phyloP scores from a whole-genome alignment of 768 basidiomycete genomes.

The Tulasnella sp. region DNA sequence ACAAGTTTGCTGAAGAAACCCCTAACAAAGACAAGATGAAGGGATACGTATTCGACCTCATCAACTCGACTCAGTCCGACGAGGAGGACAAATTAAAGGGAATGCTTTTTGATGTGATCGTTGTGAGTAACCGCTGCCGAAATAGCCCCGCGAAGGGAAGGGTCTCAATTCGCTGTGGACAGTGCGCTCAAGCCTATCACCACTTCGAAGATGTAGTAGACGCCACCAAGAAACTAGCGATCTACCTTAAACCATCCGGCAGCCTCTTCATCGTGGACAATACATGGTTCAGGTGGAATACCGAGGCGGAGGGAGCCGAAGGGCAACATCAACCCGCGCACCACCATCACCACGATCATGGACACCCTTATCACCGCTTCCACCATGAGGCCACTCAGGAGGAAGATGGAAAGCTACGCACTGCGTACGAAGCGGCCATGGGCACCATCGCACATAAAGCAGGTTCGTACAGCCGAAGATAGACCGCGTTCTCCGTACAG shows the following conservation, averaged over 20 bases:
- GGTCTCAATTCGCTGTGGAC: conserved; percentile 36
- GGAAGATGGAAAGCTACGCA: neutral
- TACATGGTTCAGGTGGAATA: conserved; percentile 30
- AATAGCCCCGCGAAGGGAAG: neutral
- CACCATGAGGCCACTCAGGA: neutral
- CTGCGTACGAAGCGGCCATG: conserved; percentile 48
- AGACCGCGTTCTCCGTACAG: too few species aligned
- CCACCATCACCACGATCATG: conserved; percentile 16
- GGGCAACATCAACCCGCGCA: conserved; percentile 37
- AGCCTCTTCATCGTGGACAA: conserved; percentile 57
- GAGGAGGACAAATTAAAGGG: conserved; percentile 47
- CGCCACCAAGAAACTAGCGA: conserved; percentile 51
- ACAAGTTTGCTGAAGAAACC: conserved; percentile 55
- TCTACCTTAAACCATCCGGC: conserved; percentile 57
- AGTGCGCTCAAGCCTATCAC: conserved; percentile 66
- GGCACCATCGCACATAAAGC: neutral
- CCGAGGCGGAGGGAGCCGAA: conserved; percentile 10
- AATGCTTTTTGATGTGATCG: conserved; percentile 61
- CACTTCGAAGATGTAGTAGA: conserved; percentile 51
- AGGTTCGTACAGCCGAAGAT: neutral
- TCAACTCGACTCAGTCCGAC: conserved; percentile 32
- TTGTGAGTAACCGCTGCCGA: conserved; percentile 46
- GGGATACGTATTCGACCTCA: conserved; percentile 32
- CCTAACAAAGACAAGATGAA: conserved; percentile 46
- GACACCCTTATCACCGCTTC: conserved; percentile 16